Evolutionary conservation across 148 eudicot genomes (phyloP), one percentile per base, ranked within the genome.

Genomic region (Cornus controversa): DNA sequence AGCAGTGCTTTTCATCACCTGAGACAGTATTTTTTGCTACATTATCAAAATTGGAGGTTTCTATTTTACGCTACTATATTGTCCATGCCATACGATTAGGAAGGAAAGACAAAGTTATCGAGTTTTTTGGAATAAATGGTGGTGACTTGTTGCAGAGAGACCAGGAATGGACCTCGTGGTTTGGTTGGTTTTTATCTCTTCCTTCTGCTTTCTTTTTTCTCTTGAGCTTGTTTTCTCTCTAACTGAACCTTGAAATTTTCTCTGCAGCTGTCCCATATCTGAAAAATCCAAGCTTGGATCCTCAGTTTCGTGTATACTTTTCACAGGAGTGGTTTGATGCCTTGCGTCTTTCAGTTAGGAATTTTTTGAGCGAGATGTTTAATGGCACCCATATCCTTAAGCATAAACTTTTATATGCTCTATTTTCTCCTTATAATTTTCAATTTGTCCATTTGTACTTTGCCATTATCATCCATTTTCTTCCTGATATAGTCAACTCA

Each of bases 301-400:
- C 99, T 31, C 89, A 79, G 82, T 95, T 93, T 88, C 87, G 92
- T 28, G 71, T 95, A 63, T 95, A 85, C 80, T 95, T 95, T 73
- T 89, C 98, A 2, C 89, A 90, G 85, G 99, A 93, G 58, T 95
- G 99, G 97, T 86, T 89, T 76, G 91, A 90, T 74, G 85, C 92
- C 42, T 77, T 95, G 90, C 90, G 84, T 82, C 91, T 93, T 42
- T 91, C 97, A 27, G 75, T 90, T 53, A 84, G 96, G 82, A 95
- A 95, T 72, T 95, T 95, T 79, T 82, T 95, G 75, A 91, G 89
- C 70, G 89, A 89, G 85, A 89, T 95, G 79, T 87, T 95, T 77
- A 89, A 89, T 71, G 90, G 90, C 57, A 82, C 88, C 83, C 99
- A 95, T 95, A 95, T 93, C 99, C 99, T 95, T 80, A 69, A 57